Conservation (phyloP, 1,139 yeast species). For the Lodderomyces elongisporus region DNA sequence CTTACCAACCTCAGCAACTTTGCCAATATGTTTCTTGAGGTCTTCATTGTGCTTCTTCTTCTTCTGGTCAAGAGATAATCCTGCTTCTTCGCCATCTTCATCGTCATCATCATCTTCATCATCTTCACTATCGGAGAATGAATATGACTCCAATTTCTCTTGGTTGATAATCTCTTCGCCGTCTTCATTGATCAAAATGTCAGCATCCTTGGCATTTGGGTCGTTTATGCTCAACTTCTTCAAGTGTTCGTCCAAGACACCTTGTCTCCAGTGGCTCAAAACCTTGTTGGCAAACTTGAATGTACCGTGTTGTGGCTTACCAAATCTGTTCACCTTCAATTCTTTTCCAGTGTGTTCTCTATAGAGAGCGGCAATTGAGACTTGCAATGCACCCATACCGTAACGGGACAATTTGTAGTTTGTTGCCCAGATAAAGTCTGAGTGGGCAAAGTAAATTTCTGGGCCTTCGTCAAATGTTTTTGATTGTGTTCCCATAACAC, state of each 20-base stretch:
- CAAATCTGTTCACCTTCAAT: constrained; percentile 70
- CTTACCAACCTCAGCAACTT: constrained; percentile 28
- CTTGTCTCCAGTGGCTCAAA: constrained; percentile 70
- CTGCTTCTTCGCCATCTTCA: constrained; percentile 8
- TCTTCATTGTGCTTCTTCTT: constrained; percentile 13
- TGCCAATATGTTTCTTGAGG: constrained; percentile 18
- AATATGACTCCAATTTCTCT: constrained; percentile 36
- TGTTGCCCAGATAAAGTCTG: constrained; percentile 87
- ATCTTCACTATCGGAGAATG: constrained; percentile 25
- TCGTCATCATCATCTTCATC: constrained; percentile 23
- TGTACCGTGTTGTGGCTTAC: constrained; percentile 83
- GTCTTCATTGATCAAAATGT: constrained; percentile 42
- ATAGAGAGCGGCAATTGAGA: constrained; percentile 75
- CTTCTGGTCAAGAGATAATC: background rate
- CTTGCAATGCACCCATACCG: constrained; percentile 89
- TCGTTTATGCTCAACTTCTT: constrained; percentile 47
- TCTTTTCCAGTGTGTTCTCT: constrained; percentile 78
- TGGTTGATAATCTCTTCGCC: constrained; percentile 48
- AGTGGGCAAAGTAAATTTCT: constrained; percentile 77
- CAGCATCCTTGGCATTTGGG: constrained; percentile 44
- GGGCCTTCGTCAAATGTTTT: constrained; percentile 74
- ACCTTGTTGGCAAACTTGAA: constrained; percentile 76
- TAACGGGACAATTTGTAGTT: constrained; percentile 73
- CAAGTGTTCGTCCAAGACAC: constrained; percentile 68
- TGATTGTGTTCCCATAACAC: constrained; percentile 76